Conservation (phyloP, 768 basidiomycete genomes). For the Paxillus involutus region DNA sequence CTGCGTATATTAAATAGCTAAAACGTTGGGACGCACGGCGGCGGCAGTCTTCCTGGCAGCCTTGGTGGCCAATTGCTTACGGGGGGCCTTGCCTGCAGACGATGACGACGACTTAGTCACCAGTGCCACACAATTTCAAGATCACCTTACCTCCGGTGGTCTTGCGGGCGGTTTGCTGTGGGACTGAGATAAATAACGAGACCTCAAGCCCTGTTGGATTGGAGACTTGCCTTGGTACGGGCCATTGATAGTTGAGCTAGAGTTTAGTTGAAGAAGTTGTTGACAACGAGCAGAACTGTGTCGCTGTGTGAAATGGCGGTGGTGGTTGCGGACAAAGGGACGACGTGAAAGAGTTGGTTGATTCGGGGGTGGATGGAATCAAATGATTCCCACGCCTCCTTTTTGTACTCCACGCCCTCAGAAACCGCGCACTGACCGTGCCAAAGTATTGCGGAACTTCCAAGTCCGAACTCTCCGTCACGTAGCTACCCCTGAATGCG, state of each 20-base stretch:
- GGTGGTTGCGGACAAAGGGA: slow-evolving; percentile 29
- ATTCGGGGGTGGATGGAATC: slow-evolving; percentile 20
- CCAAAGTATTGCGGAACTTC: slow-evolving; percentile 18
- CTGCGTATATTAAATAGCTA: not conserved
- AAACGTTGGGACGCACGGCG: slow-evolving; percentile 45
- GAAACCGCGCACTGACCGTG: slow-evolving; percentile 31
- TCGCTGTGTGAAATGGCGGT: slow-evolving; percentile 19
- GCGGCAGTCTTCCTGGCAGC: slow-evolving; percentile 86
- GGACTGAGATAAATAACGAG: slow-evolving; percentile 7
- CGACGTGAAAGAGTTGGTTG: slow-evolving; percentile 18
- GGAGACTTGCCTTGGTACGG: slow-evolving; percentile 72
- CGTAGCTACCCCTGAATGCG: not conserved
- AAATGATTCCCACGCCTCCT: slow-evolving; percentile 29
- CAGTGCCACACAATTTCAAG: slow-evolving; percentile 12
- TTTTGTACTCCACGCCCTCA: slow-evolving; percentile 26
- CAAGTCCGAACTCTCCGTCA: not conserved
- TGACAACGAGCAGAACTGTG: slow-evolving; percentile 2
- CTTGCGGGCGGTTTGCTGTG: slow-evolving; percentile 97
- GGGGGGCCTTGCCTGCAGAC: slow-evolving; percentile 75
- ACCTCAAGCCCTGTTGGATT: not conserved
- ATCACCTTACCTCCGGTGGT: slow-evolving; percentile 86
- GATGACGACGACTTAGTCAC: slow-evolving; percentile 21
- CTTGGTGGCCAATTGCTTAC: slow-evolving; percentile 96
- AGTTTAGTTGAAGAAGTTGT: slow-evolving; percentile 9
- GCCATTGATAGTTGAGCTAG: slow-evolving; percentile 53